A percentile compares a stretch with the other conserved stretches of the same genome.
Conservation (phyloP, 2,329 filamentous ascomycete genomes). For the Amauroascus verrucosus region DNA sequence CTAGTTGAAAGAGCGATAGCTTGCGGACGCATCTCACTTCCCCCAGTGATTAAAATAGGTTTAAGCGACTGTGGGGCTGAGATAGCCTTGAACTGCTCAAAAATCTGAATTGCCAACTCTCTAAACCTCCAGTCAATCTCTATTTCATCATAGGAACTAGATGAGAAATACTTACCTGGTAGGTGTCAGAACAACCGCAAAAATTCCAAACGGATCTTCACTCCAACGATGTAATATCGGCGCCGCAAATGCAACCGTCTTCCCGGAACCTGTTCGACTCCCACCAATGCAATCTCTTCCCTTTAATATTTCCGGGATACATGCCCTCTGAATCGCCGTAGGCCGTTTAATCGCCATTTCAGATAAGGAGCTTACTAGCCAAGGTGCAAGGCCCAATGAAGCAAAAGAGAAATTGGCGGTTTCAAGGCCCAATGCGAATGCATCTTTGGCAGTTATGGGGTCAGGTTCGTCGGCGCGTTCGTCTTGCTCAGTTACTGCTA, state of each 20-base stretch:
- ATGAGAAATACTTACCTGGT: constrained; percentile 48
- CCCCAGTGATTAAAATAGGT: constrained; percentile 79
- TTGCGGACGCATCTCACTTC: constrained; percentile 83
- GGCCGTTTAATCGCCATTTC: constrained; percentile 75
- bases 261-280: constrained; percentile 89
- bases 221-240: constrained; percentile 92
- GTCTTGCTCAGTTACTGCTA: constrained; percentile 10
- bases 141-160: constrained; percentile 4
- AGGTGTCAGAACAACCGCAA: constrained; percentile 77
- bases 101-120: constrained; percentile 91
- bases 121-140: constrained; percentile 30
- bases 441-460: constrained; percentile 33
- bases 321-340: constrained; percentile 84
- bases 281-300: constrained; percentile 92
- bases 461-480: constrained; percentile 22
- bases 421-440: constrained; percentile 31
- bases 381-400: constrained; percentile 63
- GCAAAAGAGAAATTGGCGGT: constrained; percentile 50
- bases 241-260: constrained; percentile 90
- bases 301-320: constrained; percentile 84
- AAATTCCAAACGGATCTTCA: constrained; percentile 83
- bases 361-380: constrained; percentile 72
- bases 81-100: constrained; percentile 90
- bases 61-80: constrained; percentile 81
- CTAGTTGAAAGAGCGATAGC: constrained; percentile 70